These are phyloP conservation scores for Ogataea saltuana DNA, from an alignment of 805 yeast species.

Conservation along the genomic window DNA sequence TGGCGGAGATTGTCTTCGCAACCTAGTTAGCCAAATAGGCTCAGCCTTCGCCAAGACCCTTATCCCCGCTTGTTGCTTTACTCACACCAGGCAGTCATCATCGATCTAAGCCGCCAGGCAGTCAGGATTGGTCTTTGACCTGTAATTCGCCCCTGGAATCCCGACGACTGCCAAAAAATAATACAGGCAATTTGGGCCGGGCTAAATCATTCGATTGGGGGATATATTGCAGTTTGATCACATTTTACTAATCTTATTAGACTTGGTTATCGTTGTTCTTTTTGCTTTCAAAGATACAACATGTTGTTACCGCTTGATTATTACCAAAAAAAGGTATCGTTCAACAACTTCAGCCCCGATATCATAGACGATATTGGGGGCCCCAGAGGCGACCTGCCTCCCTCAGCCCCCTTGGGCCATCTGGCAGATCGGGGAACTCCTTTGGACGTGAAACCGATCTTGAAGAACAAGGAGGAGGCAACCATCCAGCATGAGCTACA, in stretches of 20 bases:
- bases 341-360: slow-evolving; percentile 13
- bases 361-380: slow-evolving; percentile 4
- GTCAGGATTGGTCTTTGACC: too few relatives aligned
- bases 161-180: too few relatives aligned
- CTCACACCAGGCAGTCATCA: neutral
- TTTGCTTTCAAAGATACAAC: neutral
- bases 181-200: too few relatives aligned
- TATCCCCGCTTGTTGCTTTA: neutral
- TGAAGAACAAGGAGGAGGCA: slow-evolving; percentile 15
- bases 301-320: slow-evolving; percentile 4
- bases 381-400: neutral
- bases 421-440: neutral
- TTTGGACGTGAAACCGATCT: slow-evolving; percentile 14
- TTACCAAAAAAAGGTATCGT: slow-evolving; percentile 11
- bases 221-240: neutral
- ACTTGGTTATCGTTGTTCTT: neutral
- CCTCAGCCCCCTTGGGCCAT: neutral
- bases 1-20: slow-evolving; percentile 2
- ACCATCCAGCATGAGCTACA: neutral
- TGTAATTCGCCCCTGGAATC: too few relatives aligned
- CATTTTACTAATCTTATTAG: neutral
- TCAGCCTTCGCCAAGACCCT: slow-evolving; percentile 3
- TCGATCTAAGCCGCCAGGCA: neutral
- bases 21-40: too few relatives aligned
- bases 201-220: neutral